Base-by-base conservation (phyloP, 2,329 filamentous ascomycete species). In the Emergomyces orientalis region DNA sequence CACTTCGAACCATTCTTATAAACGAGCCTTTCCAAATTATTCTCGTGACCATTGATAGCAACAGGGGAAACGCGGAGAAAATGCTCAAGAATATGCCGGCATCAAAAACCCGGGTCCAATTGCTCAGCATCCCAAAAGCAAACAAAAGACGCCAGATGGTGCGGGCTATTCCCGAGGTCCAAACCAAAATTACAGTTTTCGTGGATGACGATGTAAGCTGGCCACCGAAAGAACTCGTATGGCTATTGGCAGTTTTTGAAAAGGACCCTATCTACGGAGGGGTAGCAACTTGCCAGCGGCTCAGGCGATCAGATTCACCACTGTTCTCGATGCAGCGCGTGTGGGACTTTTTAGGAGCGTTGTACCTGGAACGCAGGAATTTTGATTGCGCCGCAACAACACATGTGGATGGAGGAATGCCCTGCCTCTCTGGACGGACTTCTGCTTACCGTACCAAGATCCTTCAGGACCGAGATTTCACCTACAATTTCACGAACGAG, bases 331-430 rank as follows among this genome's bases (percentile, higher is more conserved):
- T 62, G 58, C 84, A 84, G 51, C 83, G 84, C 59, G 79, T 90
- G 67, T 97, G 87, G 86, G 92, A 92, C 72, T 97, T 93, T 82
- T 83, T 97, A 25, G 92, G 92, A 6, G 90, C 91, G 27, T 86
- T 92, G 60, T 97, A 97, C 75, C 88, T 97, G 66, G 90, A 96
- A 76, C 86, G 93, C 63, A 87, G 93, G 65, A 97, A 97, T 77
- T 97, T 97, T 74, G 93, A 97, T 76, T 96, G 95, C 73, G 95
- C 92, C 57, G 92, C 93, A 39, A 97, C 92, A 62, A 93, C 95
- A 74, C 90, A 93, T 77, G 88, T 97, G 60, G 93, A 97, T 73
- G 93, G 93, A 64, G 93, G 93, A 49, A 88, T 95, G n/a, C 95
- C 93, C 13, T 97, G 93, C 79, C 90, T 97, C 81, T 97, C 93